phyloP scores from a whole-genome alignment of 176 grass and related monocot species.

The Puccinellia tenuiflora region DNA sequence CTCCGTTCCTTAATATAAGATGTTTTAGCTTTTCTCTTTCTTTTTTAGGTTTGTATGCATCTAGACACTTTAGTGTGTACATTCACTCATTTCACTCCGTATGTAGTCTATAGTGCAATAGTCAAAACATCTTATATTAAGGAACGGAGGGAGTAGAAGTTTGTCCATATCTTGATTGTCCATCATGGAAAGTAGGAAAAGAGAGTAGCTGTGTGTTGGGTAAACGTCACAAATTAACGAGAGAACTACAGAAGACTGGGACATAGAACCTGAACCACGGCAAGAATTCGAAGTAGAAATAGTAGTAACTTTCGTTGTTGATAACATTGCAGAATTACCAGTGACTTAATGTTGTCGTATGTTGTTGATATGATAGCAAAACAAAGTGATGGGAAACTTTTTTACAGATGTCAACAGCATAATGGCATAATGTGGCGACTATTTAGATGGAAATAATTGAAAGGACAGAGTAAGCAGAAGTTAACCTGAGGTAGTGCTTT shows the following conservation, averaged over 20 bases:
- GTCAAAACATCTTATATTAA: no score
- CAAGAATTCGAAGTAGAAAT: neutral
- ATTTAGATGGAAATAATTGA: slow-evolving; percentile 14
- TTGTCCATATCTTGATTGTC: slow-evolving; percentile 5
- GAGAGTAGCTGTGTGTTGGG: neutral
- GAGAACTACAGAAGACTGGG: slow-evolving; percentile 3
- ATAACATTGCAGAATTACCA: neutral
- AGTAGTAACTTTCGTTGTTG: neutral
- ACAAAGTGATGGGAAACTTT: neutral
- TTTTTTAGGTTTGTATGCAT: no score
- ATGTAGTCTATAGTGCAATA: no score
- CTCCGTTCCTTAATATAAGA: no score
- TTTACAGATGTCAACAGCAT: neutral
- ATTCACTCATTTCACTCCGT: no score
- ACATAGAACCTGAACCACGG: neutral
- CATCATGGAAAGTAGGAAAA: neutral
- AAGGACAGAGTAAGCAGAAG: slow-evolving; percentile 29
- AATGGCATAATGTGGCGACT: neutral
- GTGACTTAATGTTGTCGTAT: neutral
- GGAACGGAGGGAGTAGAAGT: no score
- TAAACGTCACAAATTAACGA: slow-evolving; percentile 19
- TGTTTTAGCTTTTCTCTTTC: no score
- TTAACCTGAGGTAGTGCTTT: slow-evolving; percentile 98
- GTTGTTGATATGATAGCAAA: neutral
- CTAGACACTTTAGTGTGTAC: no score